These are phyloP conservation scores for Candida albicans DNA, from an alignment of 1,139 yeast genomes.

Conservation along the genomic window DNA sequence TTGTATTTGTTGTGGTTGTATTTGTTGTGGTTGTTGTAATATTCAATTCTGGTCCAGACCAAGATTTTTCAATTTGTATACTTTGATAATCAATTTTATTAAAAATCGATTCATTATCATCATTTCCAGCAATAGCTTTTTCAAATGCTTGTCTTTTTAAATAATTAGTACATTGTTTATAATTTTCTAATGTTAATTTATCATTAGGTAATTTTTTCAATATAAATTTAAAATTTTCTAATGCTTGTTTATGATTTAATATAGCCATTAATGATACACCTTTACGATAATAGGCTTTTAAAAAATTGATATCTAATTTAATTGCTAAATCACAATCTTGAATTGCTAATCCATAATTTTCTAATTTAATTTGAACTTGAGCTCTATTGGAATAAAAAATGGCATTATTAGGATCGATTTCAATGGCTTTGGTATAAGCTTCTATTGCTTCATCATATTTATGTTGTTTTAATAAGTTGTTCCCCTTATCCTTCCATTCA, in stretches of 20 bases:
- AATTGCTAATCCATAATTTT: slow-evolving; percentile 83
- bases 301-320: slow-evolving; percentile 61
- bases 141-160: slow-evolving; percentile 80
- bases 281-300: slow-evolving; percentile 79
- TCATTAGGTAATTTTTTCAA: slow-evolving; percentile 69
- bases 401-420: slow-evolving; percentile 62
- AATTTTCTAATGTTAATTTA: slow-evolving; percentile 61
- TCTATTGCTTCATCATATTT: slow-evolving; percentile 68
- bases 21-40: slow-evolving; percentile 23
- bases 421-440: slow-evolving; percentile 76
- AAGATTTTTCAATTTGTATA: slow-evolving; percentile 54
- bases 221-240: slow-evolving; percentile 65
- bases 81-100: slow-evolving; percentile 49
- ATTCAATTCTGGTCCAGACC: slow-evolving; percentile 64
- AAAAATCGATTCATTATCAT: slow-evolving; percentile 36
- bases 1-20: no score
- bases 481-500: slow-evolving; percentile 69
- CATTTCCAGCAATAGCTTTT: slow-evolving; percentile 77
- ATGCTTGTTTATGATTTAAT: slow-evolving; percentile 73
- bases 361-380: slow-evolving; percentile 82
- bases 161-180: slow-evolving; percentile 63
- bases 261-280: slow-evolving; percentile 83
- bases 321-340: slow-evolving; percentile 75
- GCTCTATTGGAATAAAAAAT: slow-evolving; percentile 86
- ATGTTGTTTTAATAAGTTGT: slow-evolving; percentile 62